These are phyloP conservation scores for Podospora comata DNA, from an alignment of 495 filamentous ascomycete genomes.

Conservation along the genomic window DNA sequence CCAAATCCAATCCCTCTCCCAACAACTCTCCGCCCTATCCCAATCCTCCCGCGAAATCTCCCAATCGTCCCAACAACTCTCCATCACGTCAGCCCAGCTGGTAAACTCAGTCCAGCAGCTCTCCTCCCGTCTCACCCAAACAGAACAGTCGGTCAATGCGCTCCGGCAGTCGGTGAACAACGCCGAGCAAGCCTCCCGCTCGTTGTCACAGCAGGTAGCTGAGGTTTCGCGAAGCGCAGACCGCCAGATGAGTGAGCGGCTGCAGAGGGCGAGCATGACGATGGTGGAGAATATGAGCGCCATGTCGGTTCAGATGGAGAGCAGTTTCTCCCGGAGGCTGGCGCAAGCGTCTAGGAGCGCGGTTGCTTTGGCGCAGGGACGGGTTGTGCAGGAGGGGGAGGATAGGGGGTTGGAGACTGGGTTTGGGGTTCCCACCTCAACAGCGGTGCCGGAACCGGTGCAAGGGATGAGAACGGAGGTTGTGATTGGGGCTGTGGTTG, in stretches of 20 bases:
- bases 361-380: constrained; percentile 16
- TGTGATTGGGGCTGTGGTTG: constrained; percentile 37
- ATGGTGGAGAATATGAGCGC: constrained; percentile 24
- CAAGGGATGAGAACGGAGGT: background rate
- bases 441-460: background rate
- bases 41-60: constrained; percentile 33
- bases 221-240: constrained; percentile 20
- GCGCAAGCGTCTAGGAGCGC: constrained; percentile 35
- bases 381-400: background rate
- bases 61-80: constrained; percentile 40
- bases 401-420: background rate
- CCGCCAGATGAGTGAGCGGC: constrained; percentile 1
- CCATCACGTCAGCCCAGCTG: constrained; percentile 38
- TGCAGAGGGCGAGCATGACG: background rate
- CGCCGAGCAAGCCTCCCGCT: constrained; percentile 27
- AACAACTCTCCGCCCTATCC: constrained; percentile 33
- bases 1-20: constrained; percentile 39
- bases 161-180: constrained; percentile 16
- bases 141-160: constrained; percentile 23
- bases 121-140: constrained; percentile 29
- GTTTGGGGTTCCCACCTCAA: background rate
- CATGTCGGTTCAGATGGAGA: constrained; percentile 18
- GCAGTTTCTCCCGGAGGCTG: constrained; percentile 34
- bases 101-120: constrained; percentile 32
- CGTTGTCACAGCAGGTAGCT: constrained; percentile 23